Base-by-base conservation (phyloP, 1,284 basidiomycete genomes). In the Baeospora myosura region DNA sequence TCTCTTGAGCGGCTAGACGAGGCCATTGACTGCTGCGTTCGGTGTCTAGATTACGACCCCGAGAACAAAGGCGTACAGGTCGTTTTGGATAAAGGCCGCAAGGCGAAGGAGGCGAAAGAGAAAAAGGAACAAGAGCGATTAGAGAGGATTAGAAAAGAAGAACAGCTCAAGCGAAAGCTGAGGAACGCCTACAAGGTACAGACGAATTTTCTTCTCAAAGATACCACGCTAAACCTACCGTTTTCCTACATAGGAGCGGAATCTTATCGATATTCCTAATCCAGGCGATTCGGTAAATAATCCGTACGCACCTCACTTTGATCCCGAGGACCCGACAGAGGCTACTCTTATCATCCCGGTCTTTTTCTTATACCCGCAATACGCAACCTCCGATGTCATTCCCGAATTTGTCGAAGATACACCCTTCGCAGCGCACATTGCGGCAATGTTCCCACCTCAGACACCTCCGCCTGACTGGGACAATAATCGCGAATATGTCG, bases 341-440 rank as follows among this genome's bases (percentile, higher is more conserved):
- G 60, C 59, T 32, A 75, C 86, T 0, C 65, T 98, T 39, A 67
- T 95, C 45, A 68, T 96, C 56, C 93, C 95, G 3, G 81, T 88
- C 16, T 88, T 96, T 65, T 83, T 98, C 61, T 72, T 97, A 46
- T 97, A 98, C 61, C 96, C 96, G 1, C 83, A 91, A 61, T 72
- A 94, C 54, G 76, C 82, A 22, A 89, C 81, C 18, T 88, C 90
- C 37, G 94, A 99, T 64, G 72, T 94, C 45, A 88, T 97, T 52
- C 72, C 85, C 10, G 73, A 84, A 43, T 97, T 93, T 64, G 75
- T 84, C 53, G 93, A 97, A 60, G 77, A 87, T 50, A 85, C 88
- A 1, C 76, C 89, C 1, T 88, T 98, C 56, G 71, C 74, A 5
- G 77, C 78, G 28, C 88, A 96, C 52, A 69, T 98, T 5, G 70